Base-by-base conservation (phyloP, 768 basidiomycete genomes). In the Sporobolomyces phaffii region DNA sequence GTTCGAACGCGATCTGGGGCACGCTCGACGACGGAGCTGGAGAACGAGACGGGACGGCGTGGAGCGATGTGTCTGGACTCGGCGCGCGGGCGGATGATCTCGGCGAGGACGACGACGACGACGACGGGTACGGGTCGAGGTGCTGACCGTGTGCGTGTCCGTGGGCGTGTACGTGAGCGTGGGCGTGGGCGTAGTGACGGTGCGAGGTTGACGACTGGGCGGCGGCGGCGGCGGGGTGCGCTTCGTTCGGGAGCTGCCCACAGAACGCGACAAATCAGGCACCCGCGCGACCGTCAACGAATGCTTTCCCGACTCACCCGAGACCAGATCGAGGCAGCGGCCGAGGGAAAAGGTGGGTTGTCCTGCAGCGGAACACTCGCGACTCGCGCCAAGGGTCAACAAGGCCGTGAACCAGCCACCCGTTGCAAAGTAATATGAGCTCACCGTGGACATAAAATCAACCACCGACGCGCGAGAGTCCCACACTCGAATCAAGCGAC, bases 181-280 rank as follows among this genome's bases (percentile, higher is more conserved):
- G 13, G 45, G 24, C 22, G 56, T 40, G 40, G 53, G 58, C 20
- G 59, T 33, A 29, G 22, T 5, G 17, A 29, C 36, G 64, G 48
- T 38, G 54, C 53, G 60, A 31, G 24, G 45, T 28, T n/a, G 43
- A 44, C n/a, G 9, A 14, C 6, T n/a, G n/a, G n/a, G n/a, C n/a
- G n/a, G n/a, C n/a, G n/a, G n/a, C n/a, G n/a, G n/a, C n/a, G n/a
- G 33, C 47, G 29, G 43, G 43, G 36, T 57, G 26, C 24, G 54
- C 53, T 40, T 56, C 65, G 65, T 66, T 66, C 3, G 65, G 65
- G 17, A 66, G 53, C 65, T 66, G 38, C 17, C 38, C 10, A 9
- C 10, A 9, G 38, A 9, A 60, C 14, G 13, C 24, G 3, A 24
- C 2, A 18, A 43, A 13, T 4, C 10, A 20, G 47, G 1, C 20